Conservation (phyloP, 768 basidiomycete species). For the Trametes gibbosa region DNA sequence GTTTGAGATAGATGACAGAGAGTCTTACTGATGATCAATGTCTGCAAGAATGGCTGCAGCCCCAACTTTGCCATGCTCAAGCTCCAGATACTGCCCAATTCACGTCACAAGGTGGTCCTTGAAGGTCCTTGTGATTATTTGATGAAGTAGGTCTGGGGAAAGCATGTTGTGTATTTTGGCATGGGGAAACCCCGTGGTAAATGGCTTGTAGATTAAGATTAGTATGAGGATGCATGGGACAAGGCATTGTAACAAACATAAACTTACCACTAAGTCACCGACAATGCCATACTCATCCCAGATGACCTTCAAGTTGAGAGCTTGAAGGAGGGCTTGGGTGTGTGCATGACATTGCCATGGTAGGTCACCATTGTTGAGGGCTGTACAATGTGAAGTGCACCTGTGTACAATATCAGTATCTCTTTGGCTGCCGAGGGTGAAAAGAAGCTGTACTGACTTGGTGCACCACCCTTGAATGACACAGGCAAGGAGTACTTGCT, state of each 20-base stretch:
- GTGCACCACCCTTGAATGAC: constrained; percentile 25
- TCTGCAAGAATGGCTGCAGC: constrained; percentile 13
- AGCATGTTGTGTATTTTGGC: constrained; percentile 25
- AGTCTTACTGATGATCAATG: constrained; percentile 16
- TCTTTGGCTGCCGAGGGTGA: neutral
- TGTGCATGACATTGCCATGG: neutral
- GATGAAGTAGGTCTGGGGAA: constrained; percentile 22
- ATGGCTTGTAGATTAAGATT: constrained; percentile 15
- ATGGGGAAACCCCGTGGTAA: constrained; percentile 21
- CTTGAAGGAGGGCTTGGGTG: neutral
- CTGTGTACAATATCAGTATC: neutral
- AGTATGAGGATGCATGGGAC: neutral
- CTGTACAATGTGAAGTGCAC: constrained; percentile 5
- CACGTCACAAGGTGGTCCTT: constrained; percentile 26
- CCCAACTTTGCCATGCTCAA: neutral
- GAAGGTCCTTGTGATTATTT: constrained; percentile 25
- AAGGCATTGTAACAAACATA: no score
- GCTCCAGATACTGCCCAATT: constrained; percentile 18
- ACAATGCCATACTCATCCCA: constrained; percentile 12
- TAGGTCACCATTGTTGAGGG: constrained; percentile 1
- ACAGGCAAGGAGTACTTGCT: constrained; percentile 26
- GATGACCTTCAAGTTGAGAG: neutral
- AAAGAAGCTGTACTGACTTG: neutral
- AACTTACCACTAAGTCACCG: neutral
- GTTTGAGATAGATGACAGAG: neutral